Base-by-base conservation (phyloP, 2,329 filamentous ascomycete species). In the Ceratocystis diversiconidia region DNA sequence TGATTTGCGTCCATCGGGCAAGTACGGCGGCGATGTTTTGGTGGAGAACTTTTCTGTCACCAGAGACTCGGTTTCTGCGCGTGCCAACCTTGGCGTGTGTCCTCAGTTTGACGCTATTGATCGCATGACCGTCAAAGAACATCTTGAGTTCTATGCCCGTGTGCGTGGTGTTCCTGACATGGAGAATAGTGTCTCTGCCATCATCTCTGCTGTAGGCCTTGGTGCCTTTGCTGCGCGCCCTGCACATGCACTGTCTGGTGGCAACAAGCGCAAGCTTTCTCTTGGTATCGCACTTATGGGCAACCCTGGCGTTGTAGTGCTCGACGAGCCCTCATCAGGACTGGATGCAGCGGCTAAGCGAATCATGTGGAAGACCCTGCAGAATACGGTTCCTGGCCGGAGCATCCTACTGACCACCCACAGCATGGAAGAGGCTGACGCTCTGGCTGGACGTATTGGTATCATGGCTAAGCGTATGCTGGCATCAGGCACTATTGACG, bases 371-470 rank as follows among this genome's bases (percentile, higher is more conserved):
- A 84, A 84, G 66, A 95, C 91, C 0, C 79, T 96, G 0, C 83
- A 84, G 2, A 81, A 85, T 1, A 85, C 92, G 2, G 85, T 87
- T 0, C 82, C 85, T 0, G 90, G 90, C 0, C 83, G 92, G n/a
- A 89, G 87, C 0, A 83, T 96, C 17, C 79, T 97, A 1, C 81
- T 97, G 19, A 96, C 92, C 0, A 96, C 92, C 0, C 92, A 97
- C 74, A 89, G 85, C 61, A 96, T 96, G 91, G 92, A 96, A 73
- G 92, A 96, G 75, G 92, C 92, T 0, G 90, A 95, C 71, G 91
- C 91, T 0, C 79, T 97, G 1, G 92, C 92, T 0, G 85, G 85
- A 36, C 82, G 90, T 1, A 90, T 88, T 0, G 92, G 90, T 12
- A 96, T 97, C 70, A 85, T 97, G 76, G 89, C 91, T 7, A 82